Evolutionary conservation across 1,284 basidiomycete species (phyloP).

Genomic region (Ustanciosporium gigantosporum): DNA sequence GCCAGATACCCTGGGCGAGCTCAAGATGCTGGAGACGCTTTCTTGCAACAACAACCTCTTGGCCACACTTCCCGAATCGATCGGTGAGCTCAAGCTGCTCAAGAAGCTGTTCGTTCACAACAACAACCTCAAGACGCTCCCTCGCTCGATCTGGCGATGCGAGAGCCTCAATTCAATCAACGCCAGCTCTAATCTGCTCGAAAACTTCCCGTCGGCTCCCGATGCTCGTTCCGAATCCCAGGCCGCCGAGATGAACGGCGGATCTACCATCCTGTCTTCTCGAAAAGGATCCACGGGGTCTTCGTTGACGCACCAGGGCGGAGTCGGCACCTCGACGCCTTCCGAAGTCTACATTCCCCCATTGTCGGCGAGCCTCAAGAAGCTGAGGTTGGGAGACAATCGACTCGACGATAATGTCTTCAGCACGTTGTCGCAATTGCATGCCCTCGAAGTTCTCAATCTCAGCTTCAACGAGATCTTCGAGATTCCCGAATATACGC

Average conservation of each 20-base stretch:
- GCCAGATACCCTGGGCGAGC: conserved; percentile 77
- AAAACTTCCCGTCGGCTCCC: conserved; percentile 71
- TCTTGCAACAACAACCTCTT: conserved; percentile 90
- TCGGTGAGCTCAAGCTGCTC: conserved; percentile 79
- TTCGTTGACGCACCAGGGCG: conserved; percentile 22
- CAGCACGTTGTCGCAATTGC: conserved; percentile 73
- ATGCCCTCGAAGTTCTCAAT: conserved; percentile 71
- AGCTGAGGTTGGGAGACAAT: conserved; percentile 88
- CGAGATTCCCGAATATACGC: conserved; percentile 74
- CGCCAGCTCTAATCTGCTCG: conserved; percentile 84
- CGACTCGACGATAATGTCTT: conserved; percentile 80
- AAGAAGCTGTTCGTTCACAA: conserved; percentile 83
- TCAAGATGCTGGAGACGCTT: conserved; percentile 73
- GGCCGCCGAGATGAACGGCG: neutral
- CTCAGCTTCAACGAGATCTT: conserved; percentile 94
- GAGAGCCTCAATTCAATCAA: conserved; percentile 76
- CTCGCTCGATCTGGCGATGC: conserved; percentile 82
- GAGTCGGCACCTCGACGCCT: conserved; percentile 14
- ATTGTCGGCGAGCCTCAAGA: conserved; percentile 73
- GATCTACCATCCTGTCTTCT: conserved; percentile 9
- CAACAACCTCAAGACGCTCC: conserved; percentile 82
- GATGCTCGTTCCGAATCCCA: conserved; percentile 11
- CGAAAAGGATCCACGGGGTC: conserved; percentile 58
- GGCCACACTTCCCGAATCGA: conserved; percentile 73
- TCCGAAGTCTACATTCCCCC: conserved; percentile 64